Base-by-base conservation (phyloP, 2,329 filamentous ascomycete species). In the Escovopsis sp. region DNA sequence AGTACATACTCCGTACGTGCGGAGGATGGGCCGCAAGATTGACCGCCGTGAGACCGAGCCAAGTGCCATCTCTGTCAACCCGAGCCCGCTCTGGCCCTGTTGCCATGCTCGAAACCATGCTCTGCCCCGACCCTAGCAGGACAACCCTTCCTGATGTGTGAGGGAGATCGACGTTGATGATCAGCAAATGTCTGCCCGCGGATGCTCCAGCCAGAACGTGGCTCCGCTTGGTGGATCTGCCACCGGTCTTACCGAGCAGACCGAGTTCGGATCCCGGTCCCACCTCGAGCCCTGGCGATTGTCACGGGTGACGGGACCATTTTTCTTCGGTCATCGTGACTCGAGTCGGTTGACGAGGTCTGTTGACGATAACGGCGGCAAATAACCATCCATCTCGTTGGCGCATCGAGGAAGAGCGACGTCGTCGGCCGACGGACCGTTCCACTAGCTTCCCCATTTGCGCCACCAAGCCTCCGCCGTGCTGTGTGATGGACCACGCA, bases 391-490 rank as follows among this genome's bases (percentile, higher is more conserved):
- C 39, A 39, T 29, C 41, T 37, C 10, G 35, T 39, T 40, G 32
- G 34, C 31, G 35, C 40, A 35, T 39, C 20, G 30, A 15, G 30
- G 14, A 39, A 36, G 29, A 36, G 30, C 12, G 37, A 38, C 24
- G 34, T 33, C 29, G 37, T 40, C 27, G 35, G 40, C 42, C 49
- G 43, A 51, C 53, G 52, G 54, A 47, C 54, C 53, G 53, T 56
- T 42, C 54, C 54, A 53, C 45, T 51, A 50, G 50, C 43, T 48
- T 43, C 41, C 38, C 52, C 45, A 42, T 39, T 13, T 35, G 25
- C 40, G 39, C 37, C 39, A 43, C 40, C 31, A 42, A 43, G 45
- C 31, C 35, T 42, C 41, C 42, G 43, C 36, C 31, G 43, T 34
- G 31, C 15, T 33, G 42, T 44, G 41, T 48, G 13, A 47, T 25